These are phyloP conservation scores for Phytophthora parvispora DNA, from an alignment of 352 stramenopile species.

Conservation along the genomic window DNA sequence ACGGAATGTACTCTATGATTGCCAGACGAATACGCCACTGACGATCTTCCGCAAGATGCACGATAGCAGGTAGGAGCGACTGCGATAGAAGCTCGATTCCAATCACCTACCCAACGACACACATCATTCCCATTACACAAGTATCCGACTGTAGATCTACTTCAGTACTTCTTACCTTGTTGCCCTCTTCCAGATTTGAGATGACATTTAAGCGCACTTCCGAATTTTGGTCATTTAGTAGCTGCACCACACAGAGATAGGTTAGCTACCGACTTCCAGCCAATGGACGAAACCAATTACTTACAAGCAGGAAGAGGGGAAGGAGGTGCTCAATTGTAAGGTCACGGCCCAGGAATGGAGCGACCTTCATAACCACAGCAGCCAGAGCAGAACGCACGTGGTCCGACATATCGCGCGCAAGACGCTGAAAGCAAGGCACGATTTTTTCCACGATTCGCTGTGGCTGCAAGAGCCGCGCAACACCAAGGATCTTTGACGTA, in stretches of 20 bases:
- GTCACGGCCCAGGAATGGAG: slow-evolving; percentile 94
- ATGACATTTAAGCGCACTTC: slow-evolving; percentile 99
- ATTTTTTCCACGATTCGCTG: slow-evolving; percentile 80
- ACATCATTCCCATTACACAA: slow-evolving; percentile 5
- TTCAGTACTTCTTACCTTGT: slow-evolving; percentile 71
- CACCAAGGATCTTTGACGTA: slow-evolving; percentile 90
- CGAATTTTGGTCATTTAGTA: slow-evolving; percentile 97
- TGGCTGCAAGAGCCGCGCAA: slow-evolving; percentile 64
- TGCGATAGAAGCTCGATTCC: slow-evolving; percentile 98
- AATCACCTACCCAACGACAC: slow-evolving; percentile 85
- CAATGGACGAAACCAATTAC: slow-evolving; percentile 9
- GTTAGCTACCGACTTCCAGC: slow-evolving; percentile 6
- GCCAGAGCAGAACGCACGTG: slow-evolving; percentile 97
- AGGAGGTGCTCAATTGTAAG: slow-evolving; percentile 96
- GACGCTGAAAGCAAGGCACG: slow-evolving; percentile 90
- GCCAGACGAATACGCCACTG: slow-evolving; percentile 99
- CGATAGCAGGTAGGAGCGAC: slow-evolving; percentile 97
- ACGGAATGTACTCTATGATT: slow-evolving; percentile 99
- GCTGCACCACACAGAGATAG: slow-evolving; percentile 34
- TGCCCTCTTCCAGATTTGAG: slow-evolving; percentile 97
- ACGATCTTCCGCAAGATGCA: slow-evolving; percentile 98
- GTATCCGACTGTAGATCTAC: background rate
- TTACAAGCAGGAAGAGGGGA: slow-evolving; percentile 94
- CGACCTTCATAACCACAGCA: slow-evolving; percentile 96
- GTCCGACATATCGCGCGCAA: slow-evolving; percentile 98